Evolutionary conservation across 495 filamentous ascomycete species (phyloP).

Genomic region (Penicillium subrubescens): DNA sequence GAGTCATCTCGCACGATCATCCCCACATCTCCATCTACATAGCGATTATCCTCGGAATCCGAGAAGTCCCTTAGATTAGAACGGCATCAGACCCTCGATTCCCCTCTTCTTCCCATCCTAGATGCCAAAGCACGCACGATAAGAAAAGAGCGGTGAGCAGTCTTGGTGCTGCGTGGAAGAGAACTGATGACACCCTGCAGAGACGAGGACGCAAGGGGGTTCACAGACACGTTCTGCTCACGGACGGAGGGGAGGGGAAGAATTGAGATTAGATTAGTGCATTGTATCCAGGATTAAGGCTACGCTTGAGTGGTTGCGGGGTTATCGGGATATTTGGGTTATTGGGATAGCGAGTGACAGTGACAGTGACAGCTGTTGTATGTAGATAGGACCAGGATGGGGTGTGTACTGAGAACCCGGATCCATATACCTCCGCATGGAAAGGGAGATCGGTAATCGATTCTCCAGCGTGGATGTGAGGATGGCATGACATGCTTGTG

Average conservation of each 20-base stretch:
- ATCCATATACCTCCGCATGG: not conserved
- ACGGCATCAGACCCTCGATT: not conserved
- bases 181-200: slow-evolving; percentile 28
- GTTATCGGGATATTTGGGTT: not conserved
- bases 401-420: not conserved
- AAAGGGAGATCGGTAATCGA: not conserved
- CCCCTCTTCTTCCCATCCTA: not conserved
- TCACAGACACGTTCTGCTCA: not conserved
- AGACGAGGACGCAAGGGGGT: slow-evolving; percentile 26
- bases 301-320: not conserved
- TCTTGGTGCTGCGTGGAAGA: not conserved
- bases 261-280: not conserved
- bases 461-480: not conserved
- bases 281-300: not conserved
- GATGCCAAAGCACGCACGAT: not conserved
- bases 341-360: not conserved
- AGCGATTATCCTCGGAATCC: not conserved
- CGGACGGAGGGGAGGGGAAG: not conserved
- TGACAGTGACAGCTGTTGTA: not conserved
- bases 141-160: slow-evolving; percentile 28
- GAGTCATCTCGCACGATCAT: not conserved
- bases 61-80: not conserved
- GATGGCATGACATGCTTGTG: slow-evolving; percentile 21
- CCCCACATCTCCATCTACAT: not conserved
- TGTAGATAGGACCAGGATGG: not conserved